Base-by-base conservation (phyloP, 2,329 filamentous ascomycete genomes). In the Fusarium subglutinans region DNA sequence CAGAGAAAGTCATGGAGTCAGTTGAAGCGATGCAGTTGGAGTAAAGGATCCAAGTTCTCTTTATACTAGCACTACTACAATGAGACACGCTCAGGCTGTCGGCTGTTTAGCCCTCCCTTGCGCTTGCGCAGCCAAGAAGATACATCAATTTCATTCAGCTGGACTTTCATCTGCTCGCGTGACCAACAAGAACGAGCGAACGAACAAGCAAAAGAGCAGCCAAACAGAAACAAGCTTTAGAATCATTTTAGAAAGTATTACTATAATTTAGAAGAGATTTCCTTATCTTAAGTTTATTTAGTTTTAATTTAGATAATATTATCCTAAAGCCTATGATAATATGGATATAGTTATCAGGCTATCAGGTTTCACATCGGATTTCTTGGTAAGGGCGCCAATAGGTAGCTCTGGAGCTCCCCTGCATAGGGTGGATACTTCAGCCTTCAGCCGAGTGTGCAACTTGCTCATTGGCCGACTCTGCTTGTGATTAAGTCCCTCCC, bases 371-470 rank as follows among this genome's bases (percentile, higher is more conserved):
- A 6, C 8, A 8, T 45, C 10, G 18, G 44, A 14, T 47, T 37
- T 8, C 24, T 37, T 26, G 24, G 9, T 22, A 18, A 63, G 55
- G 56, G 26, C 38, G 30, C 62, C 33, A 35, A 61, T 62, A 66
- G 6, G 2, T 43, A 43, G 56, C 65, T 66, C 50, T 58, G 5
- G 45, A 63, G 40, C 65, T 57, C 65, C 69, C 69, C 69, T 73
- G 60, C 48, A 55, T 50, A 2, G 35, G 44, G 63, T 66, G 63
- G 63, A 45, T 33, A 41, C 58, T 69, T 65, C 59, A 68, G 53
- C 55, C 68, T 45, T 67, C 45, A 61, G 20, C 43, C 22, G 3
- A 33, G 64, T n/a, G 43, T 8, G 30, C 47, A 28, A 12, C 15
- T 7, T 30, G 22, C 43, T 55, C 37, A 72, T 72, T 69, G 64